Conservation (phyloP, 148 eudicot genomes). For the Silene uniflora region DNA sequence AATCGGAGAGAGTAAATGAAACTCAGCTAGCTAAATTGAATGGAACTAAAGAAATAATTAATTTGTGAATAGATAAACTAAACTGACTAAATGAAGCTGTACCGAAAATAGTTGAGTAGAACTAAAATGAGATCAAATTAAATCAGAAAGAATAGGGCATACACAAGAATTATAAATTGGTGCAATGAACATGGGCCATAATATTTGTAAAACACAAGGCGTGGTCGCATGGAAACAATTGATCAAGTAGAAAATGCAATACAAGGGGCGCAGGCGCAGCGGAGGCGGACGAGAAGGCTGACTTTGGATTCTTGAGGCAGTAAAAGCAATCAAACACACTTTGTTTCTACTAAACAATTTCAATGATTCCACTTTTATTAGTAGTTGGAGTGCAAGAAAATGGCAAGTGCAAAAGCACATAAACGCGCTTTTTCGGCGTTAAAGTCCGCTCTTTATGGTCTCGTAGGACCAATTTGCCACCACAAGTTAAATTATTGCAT, state of each 20-base stretch:
- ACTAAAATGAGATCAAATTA: too few relatives aligned
- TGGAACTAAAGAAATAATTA: too few relatives aligned
- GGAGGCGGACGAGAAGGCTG: background rate
- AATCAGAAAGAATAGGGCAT: background rate
- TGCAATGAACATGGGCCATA: background rate
- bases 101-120: too few relatives aligned
- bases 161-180: background rate
- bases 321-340: background rate
- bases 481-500: background rate
- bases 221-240: background rate
- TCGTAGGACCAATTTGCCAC: background rate
- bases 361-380: background rate
- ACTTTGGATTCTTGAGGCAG: slow-evolving; percentile 5
- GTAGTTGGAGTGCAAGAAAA: slow-evolving; percentile 13
- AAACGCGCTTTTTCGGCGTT: slow-evolving; percentile 4
- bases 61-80: too few relatives aligned
- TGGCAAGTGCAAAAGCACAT: slow-evolving; percentile 13
- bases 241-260: background rate
- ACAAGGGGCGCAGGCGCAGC: background rate
- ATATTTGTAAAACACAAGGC: background rate
- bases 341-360: background rate
- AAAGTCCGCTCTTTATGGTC: background rate
- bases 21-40: too few relatives aligned
- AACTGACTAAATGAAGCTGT: too few relatives aligned
- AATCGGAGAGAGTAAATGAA: too few relatives aligned